phyloP scores from a whole-genome alignment of 768 basidiomycete species.

The Hypholoma sublateritium region DNA sequence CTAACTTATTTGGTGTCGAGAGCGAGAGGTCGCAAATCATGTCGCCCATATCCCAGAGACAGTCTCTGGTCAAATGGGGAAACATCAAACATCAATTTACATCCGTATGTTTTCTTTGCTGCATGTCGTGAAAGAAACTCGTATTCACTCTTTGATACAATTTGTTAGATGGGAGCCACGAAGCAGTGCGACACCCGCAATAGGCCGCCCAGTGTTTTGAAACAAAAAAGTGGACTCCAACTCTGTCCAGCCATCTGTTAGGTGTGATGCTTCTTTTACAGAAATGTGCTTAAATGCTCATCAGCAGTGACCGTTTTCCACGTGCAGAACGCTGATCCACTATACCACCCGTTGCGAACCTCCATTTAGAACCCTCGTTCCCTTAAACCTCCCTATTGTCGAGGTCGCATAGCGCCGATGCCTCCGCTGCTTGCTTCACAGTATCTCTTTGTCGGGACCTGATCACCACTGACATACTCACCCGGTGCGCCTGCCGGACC shows the following conservation, averaged over 20 bases:
- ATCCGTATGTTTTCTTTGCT: slow-evolving; percentile 3
- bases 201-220: background rate
- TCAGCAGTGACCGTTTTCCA: slow-evolving; percentile 2
- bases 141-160: background rate
- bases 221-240: background rate
- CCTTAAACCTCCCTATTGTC: background rate
- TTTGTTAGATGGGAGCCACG: background rate
- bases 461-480: background rate
- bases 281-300: background rate
- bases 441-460: background rate
- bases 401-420: background rate
- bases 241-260: background rate
- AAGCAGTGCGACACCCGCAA: background rate
- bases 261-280: background rate
- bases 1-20: no score
- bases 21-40: no score
- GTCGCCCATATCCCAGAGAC: no score
- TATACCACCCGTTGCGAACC: slow-evolving; percentile 6
- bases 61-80: slow-evolving; percentile 11
- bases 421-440: background rate
- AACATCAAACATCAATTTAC: slow-evolving; percentile 1
- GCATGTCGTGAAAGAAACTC: slow-evolving; percentile 3
- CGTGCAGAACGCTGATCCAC: slow-evolving; percentile 7
- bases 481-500: background rate
- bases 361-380: slow-evolving; percentile 10